A percentile compares a stretch with the other conserved stretches of the same genome.
Conservation (phyloP, 2,329 filamentous ascomycete species). For the Fusarium robinianum region DNA sequence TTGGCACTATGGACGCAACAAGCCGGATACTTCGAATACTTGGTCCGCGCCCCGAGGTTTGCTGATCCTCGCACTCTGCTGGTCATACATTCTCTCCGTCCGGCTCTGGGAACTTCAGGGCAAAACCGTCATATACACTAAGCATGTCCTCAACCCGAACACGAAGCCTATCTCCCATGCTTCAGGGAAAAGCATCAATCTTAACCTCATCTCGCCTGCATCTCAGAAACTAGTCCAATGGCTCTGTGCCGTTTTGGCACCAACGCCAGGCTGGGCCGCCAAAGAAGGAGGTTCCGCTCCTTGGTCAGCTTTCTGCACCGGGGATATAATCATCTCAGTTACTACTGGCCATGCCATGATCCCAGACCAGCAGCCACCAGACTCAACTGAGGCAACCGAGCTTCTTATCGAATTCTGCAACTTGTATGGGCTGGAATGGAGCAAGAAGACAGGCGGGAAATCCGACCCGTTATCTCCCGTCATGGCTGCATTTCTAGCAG, state of each 20-base stretch:
- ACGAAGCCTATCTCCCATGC: neutral
- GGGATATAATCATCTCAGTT: neutral
- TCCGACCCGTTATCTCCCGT: slow-evolving; percentile 1
- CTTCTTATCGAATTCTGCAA: slow-evolving; percentile 8
- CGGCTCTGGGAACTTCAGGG: slow-evolving; percentile 10
- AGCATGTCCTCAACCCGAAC: neutral
- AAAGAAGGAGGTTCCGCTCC: slow-evolving; percentile 5
- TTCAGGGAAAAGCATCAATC: neutral
- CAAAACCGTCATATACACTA: slow-evolving; percentile 1
- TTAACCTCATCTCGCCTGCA: slow-evolving; percentile 1
- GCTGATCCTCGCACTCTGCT: slow-evolving; percentile 6
- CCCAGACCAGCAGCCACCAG: neutral
- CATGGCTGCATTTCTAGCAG: slow-evolving; percentile 4
- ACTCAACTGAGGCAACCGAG: slow-evolving; percentile 3
- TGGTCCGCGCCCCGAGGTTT: slow-evolving; percentile 5
- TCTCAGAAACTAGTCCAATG: slow-evolving; percentile 2
- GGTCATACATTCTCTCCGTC: slow-evolving; percentile 9
- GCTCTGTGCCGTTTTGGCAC: slow-evolving; percentile 8
- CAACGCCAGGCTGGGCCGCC: slow-evolving; percentile 5
- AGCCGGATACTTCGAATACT: neutral
- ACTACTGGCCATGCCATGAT: neutral
- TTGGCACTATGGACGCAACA: neutral
- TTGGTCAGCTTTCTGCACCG: slow-evolving; percentile 8
- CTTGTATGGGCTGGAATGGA: slow-evolving; percentile 3
- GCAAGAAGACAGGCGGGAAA: no score